Evolutionary conservation across 2,329 filamentous ascomycete genomes (phyloP).

Genomic region (Acarospora socialis): DNA sequence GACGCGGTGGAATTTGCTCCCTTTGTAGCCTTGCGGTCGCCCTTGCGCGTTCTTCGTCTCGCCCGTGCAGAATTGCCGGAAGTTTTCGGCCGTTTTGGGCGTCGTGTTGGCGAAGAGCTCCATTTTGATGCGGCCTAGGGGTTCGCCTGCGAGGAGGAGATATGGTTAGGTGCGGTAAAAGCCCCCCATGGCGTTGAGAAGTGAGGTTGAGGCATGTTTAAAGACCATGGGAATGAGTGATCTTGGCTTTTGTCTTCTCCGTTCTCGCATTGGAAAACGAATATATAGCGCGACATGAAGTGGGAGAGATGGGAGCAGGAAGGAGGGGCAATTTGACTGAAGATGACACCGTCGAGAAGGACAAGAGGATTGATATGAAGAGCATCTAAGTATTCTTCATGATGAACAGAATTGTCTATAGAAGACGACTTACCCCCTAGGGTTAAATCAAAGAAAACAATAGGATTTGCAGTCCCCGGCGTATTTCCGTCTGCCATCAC

Average conservation of each 20-base stretch:
- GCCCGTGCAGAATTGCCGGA: conserved; percentile 91
- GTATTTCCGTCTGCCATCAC: too few relatives aligned
- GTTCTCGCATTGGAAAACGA: too few relatives aligned
- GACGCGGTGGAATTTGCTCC: conserved; percentile 84
- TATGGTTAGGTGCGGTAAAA: too few relatives aligned
- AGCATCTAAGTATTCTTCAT: neutral
- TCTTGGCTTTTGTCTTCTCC: too few relatives aligned
- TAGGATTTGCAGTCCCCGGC: conserved; percentile 21
- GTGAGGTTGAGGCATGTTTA: too few relatives aligned
- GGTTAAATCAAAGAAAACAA: conserved; percentile 36
- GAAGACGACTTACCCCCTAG: conserved; percentile 34
- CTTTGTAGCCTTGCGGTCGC: conserved; percentile 83
- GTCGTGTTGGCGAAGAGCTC: conserved; percentile 78
- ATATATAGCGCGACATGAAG: too few relatives aligned
- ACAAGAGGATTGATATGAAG: neutral
- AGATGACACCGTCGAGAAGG: too few relatives aligned
- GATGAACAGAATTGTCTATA: too few relatives aligned
- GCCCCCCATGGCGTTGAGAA: too few relatives aligned
- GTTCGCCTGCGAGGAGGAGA: conserved; percentile 48
- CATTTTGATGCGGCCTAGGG: conserved; percentile 74
- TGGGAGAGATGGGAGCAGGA: too few relatives aligned
- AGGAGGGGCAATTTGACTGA: too few relatives aligned
- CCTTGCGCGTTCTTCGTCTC: conserved; percentile 69
- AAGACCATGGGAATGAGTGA: too few relatives aligned
- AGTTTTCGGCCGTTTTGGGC: conserved; percentile 87